Evolutionary conservation across 495 filamentous ascomycete genomes (phyloP).

Genomic region (Neurospora hispaniola): DNA sequence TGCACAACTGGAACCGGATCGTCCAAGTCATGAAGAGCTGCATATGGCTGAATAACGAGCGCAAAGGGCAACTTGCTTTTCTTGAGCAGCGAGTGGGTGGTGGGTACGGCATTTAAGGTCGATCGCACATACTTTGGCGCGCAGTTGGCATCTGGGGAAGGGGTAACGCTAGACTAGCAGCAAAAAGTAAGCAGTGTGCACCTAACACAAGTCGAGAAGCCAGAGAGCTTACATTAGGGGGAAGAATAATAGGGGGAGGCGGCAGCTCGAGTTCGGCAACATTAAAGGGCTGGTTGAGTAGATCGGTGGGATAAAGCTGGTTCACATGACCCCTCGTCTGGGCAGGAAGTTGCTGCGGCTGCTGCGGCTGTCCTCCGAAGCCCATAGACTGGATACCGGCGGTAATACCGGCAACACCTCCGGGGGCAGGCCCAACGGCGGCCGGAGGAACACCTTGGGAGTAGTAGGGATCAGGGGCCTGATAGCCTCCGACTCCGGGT

Average conservation of each 20-base stretch:
- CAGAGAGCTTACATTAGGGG: constrained; percentile 67
- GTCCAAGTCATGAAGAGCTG: constrained; percentile 81
- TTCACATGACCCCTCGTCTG: constrained; percentile 56
- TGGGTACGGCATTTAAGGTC: constrained; percentile 86
- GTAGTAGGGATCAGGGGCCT: constrained; percentile 58
- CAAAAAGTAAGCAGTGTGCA: constrained; percentile 20
- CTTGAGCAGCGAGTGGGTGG: constrained; percentile 82
- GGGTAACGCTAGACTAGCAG: constrained; percentile 74
- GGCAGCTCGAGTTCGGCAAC: constrained; percentile 85
- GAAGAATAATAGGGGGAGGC: constrained; percentile 82
- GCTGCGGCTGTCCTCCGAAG: constrained; percentile 45
- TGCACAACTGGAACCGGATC: constrained; percentile 85
- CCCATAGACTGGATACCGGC: constrained; percentile 78
- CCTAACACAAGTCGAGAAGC: background rate
- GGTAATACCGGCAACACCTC: constrained; percentile 62
- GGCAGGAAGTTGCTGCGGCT: constrained; percentile 42
- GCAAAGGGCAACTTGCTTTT: constrained; percentile 94
- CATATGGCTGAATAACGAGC: constrained; percentile 91
- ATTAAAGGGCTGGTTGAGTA: constrained; percentile 87
- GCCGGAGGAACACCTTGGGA: constrained; percentile 33
- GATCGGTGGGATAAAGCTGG: constrained; percentile 82
- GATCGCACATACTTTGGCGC: constrained; percentile 91
- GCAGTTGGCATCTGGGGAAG: constrained; percentile 87
- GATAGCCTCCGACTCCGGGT: constrained; percentile 42
- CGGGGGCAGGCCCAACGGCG: constrained; percentile 34